These are phyloP conservation scores for Fusarium clavum DNA, from an alignment of 2,329 filamentous ascomycete genomes.

Conservation along the genomic window DNA sequence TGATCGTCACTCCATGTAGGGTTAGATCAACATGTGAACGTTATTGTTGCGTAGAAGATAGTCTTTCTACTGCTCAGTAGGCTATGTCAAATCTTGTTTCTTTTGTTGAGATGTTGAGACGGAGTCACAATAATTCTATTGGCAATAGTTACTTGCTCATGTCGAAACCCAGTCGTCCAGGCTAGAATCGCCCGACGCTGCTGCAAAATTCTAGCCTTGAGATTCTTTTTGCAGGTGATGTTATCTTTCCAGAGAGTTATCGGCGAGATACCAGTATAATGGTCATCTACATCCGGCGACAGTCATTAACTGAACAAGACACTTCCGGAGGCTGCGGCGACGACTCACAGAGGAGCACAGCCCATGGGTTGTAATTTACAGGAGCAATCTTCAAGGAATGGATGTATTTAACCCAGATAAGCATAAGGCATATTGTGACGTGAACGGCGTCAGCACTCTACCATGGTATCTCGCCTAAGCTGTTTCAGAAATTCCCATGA, in stretches of 20 bases:
- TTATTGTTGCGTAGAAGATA: no score
- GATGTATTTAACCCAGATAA: not conserved
- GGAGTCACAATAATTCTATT: no score
- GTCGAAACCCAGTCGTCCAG: no score
- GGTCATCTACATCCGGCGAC: not conserved
- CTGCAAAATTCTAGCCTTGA: no score
- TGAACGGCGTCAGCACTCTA: not conserved
- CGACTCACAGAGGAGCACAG: not conserved
- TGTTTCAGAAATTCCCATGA: not conserved
- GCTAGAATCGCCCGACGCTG: no score
- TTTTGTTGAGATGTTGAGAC: no score
- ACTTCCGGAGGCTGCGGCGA: not conserved
- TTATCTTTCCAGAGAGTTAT: fast-evolving
- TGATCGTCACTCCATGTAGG: fast-evolving
- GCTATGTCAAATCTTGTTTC: no score
- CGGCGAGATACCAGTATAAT: fast-evolving
- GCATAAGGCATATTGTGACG: not conserved
- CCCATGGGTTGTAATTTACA: not conserved
- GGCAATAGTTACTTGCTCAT: no score
- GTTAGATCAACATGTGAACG: no score
- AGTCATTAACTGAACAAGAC: not conserved
- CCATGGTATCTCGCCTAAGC: not conserved
- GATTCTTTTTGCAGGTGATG: not conserved
- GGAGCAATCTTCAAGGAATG: no score
- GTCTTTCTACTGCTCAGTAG: no score